Base-by-base conservation (phyloP, 441 rosid species). In the Croton setiger region DNA sequence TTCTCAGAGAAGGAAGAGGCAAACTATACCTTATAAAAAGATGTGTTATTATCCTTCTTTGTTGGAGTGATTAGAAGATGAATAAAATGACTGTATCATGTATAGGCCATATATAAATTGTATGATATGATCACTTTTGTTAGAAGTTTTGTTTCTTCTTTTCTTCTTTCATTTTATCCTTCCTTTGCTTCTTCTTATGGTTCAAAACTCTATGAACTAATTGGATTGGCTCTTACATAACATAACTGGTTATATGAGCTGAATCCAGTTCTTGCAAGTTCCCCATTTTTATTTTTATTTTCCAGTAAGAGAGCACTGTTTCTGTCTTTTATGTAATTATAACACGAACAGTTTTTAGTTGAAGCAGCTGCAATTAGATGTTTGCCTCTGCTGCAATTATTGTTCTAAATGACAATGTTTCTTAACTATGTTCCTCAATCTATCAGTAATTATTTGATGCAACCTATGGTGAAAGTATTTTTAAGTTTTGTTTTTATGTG, bases 11-110 rank as follows among this genome's bases (percentile, higher is more conserved):
- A 81, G 85, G 84, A 74, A 87, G 81, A 81, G 86, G 96, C 76
- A 81, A 76, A 75, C 78, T 89, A 41, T 89, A 86, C 66, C 83
- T 89, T 56, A 83, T 87, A 36, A 83, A 80, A 57, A 85, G 88
- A 75, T 89, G 91, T 73, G 77, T 89, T 60, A 67, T 85, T 66
- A 85, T 85, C 86, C 93, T 89, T 80, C 77, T 87, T 51, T 85
- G 89, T 69, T 84, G 85, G 69, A 87, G 84, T 63, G 83, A 89
- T 39, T 85, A 69, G 77, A 35, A 41, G 63, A 37, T 39, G 18
- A 0, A 14, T 47, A 47, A n/a, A 3, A 53, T 41, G 20, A 11
- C 48, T 48, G 3, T 27, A 2, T 44, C 0, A 31, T 49, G 20
- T 39, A 14, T 49, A 63, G 53, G 7, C 12, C 47, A 44, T 31